Evolutionary conservation across 371 early-diverging fungal genomes (phyloP).

Genomic region (Rhizopus microsporus): DNA sequence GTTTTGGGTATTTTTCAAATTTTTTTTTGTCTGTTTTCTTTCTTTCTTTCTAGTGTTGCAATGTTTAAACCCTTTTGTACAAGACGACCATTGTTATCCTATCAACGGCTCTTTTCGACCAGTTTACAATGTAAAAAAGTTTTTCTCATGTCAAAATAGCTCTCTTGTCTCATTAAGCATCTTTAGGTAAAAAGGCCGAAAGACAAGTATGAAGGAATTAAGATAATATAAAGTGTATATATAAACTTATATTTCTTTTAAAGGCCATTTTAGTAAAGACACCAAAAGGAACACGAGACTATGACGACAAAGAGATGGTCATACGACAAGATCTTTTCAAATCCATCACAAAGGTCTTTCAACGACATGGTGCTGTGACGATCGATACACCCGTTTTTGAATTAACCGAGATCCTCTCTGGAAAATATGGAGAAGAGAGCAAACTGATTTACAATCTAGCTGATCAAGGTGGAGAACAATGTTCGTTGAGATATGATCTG

Average conservation of each 20-base stretch:
- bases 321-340: constrained; percentile 88
- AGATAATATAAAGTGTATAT: not conserved
- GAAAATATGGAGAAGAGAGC: constrained; percentile 99
- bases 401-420: constrained; percentile 82
- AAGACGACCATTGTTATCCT: not conserved
- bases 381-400: constrained; percentile 99
- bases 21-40: not conserved
- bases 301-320: constrained; percentile 91
- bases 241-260: not conserved
- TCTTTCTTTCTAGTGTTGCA: not conserved
- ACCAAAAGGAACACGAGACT: constrained; percentile 91
- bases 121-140: constrained; percentile 1
- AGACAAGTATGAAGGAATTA: not conserved
- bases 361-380: constrained; percentile 96
- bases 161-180: not conserved
- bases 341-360: constrained; percentile 85
- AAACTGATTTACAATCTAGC: constrained; percentile 98
- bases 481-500: constrained; percentile 97
- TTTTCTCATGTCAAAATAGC: not conserved
- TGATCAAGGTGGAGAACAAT: constrained; percentile 98
- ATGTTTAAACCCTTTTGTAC: constrained; percentile 1
- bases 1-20: not conserved
- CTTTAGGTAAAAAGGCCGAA: not conserved
- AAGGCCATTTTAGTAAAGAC: constrained; percentile 24
- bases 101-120: not conserved